These are phyloP conservation scores for Pseudogymnoascus sp. DNA, from an alignment of 2,329 filamentous ascomycete species.

Conservation along the genomic window DNA sequence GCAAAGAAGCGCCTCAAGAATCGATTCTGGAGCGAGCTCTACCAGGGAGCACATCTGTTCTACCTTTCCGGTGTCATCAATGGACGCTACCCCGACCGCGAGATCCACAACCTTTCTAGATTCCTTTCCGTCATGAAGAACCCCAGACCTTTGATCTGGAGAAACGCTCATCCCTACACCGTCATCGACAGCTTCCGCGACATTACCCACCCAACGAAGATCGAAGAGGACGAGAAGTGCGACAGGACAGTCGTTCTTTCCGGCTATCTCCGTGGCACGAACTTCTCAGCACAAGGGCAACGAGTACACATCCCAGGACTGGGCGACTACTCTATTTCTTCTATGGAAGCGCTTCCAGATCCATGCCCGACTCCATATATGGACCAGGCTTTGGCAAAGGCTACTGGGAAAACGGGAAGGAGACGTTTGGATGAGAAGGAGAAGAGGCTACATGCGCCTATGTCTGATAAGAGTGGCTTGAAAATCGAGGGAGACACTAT, in stretches of 20 bases:
- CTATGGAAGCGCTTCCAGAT: constrained; percentile 82
- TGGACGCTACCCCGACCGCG: constrained; percentile 90
- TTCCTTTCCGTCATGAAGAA: constrained; percentile 99
- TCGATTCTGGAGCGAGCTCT: constrained; percentile 92
- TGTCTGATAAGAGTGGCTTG: constrained; percentile 94
- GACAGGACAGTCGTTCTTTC: constrained; percentile 88
- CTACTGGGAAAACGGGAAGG: constrained; percentile 71
- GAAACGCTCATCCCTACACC: constrained; percentile 91
- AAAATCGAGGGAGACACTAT: constrained; percentile 96
- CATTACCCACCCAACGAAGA: constrained; percentile 83
- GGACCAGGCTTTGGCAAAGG: constrained; percentile 79
- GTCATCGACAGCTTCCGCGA: constrained; percentile 92
- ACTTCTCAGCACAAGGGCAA: constrained; percentile 79
- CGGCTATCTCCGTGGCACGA: constrained; percentile 89
- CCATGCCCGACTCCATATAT: constrained; percentile 91
- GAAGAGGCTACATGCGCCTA: constrained; percentile 90
- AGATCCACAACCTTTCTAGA: constrained; percentile 89
- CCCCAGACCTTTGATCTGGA: constrained; percentile 88
- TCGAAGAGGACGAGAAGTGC: constrained; percentile 82
- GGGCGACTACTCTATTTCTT: constrained; percentile 76
- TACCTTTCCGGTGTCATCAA: constrained; percentile 96
- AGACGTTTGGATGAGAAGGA: constrained; percentile 90
- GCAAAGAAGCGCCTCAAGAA: constrained; percentile 97
- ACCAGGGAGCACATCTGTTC: constrained; percentile 94
- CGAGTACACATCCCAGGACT: constrained; percentile 87